Base-by-base conservation (phyloP, 495 filamentous ascomycete species). In the Staphylotrichum longicolle region DNA sequence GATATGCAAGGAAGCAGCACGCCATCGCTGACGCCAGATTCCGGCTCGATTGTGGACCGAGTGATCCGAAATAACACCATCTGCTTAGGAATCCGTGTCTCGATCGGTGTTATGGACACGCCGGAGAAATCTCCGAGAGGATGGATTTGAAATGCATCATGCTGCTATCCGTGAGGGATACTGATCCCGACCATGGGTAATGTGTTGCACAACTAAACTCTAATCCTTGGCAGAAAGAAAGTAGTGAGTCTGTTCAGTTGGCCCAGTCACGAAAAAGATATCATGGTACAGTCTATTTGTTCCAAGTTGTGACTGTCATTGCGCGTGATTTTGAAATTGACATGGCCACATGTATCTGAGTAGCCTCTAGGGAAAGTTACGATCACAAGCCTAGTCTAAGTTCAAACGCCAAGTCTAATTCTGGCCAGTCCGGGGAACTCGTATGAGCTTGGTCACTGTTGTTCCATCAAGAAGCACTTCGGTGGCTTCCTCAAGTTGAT, bases 11-110 rank as follows among this genome's bases (percentile, higher is more conserved):
- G 3, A 37, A 41, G 12, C 46, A 15, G 39, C 61, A 63, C 61
- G 61, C 48, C 54, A 63, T 63, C 61, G 54, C 27, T 61, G 58
- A 61, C 58, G 58, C 58, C 53, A 61, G 32, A 45, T 52, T 37
- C 20, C 39, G 50, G 42, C 11, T 4, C 37, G 44, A 42, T 42
- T 37, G 53, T 57, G 15, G 54, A 54, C 53, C 49, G 48, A 54
- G 33, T 47, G 48, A 32, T 20, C 50, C 58, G 44, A 49, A 10
- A 44, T 9, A 46, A 32, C 32, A 10, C 15, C 35, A n/a, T 30
- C 2, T 48, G 55, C 55, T 49, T 57, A 48, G 55, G 34, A 57
- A 57, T 61, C 49, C 5, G 6, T 8, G 11, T 14, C 3, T 30
- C 30, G 44, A 58, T 58, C 42, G 34, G 45, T n/a, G 32, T 52